Evolutionary conservation across 169 alveolate genomes (phyloP).

Genomic region (Hepatocystis sp.): DNA sequence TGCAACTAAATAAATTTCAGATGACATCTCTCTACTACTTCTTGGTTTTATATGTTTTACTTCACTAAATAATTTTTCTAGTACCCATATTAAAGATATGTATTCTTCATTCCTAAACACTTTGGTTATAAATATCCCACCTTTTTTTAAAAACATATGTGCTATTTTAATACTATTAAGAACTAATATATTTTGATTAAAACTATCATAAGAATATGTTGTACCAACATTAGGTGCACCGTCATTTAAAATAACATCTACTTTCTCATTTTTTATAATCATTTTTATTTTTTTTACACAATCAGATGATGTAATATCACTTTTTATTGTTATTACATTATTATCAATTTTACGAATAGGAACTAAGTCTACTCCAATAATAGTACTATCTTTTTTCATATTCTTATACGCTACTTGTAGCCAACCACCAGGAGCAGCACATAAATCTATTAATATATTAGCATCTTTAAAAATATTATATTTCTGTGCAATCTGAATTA

Average conservation of each 20-base stretch:
- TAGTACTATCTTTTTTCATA: constrained; percentile 94
- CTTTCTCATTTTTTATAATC: constrained; percentile 90
- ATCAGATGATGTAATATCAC: constrained; percentile 92
- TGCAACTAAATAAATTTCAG: constrained; percentile 98
- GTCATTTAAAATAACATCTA: constrained; percentile 98
- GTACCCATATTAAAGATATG: constrained; percentile 96
- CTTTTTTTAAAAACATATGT: constrained; percentile 82
- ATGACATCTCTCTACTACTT: constrained; percentile 97
- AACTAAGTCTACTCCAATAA: constrained; percentile 98
- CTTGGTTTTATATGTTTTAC: constrained; percentile 99
- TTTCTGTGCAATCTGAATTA: constrained; percentile 97
- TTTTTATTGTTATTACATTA: constrained; percentile 95
- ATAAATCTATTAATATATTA: constrained; percentile 95
- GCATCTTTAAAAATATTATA: constrained; percentile 90
- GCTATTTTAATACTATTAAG: constrained; percentile 95
- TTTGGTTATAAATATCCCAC: constrained; percentile 83
- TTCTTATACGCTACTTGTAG: constrained; percentile 94
- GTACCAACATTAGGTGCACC: constrained; percentile 99
- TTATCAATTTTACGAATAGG: constrained; percentile 96
- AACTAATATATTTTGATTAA: constrained; percentile 96
- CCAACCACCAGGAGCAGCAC: constrained; percentile 99
- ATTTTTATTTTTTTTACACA: constrained; percentile 77
- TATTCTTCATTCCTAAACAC: constrained; percentile 92
- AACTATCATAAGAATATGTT: constrained; percentile 98
- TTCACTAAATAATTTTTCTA: constrained; percentile 95